Evolutionary conservation across 1,284 basidiomycete species (phyloP).

Genomic region (Wallemia mellicola): DNA sequence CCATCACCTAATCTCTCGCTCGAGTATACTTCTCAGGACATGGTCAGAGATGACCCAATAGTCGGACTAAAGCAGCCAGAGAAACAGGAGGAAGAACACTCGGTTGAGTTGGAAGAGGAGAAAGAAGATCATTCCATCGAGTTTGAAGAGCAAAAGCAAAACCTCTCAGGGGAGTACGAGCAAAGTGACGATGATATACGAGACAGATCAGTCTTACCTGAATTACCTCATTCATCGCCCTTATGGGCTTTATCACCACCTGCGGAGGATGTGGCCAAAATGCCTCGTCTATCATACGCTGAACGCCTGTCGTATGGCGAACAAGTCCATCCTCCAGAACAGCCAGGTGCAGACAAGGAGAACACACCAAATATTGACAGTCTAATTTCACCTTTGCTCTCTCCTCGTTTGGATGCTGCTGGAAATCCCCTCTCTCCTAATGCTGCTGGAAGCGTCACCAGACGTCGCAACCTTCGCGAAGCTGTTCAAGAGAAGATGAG

Average conservation of each 20-base stretch:
- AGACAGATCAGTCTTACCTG: neutral
- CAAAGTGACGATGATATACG: neutral
- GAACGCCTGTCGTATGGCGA: neutral
- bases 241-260: neutral
- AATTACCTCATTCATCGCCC: neutral
- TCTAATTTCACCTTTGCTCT: neutral
- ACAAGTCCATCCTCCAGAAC: neutral
- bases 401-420: neutral
- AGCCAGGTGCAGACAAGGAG: neutral
- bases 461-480: neutral
- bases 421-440: neutral
- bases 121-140: too few relatives aligned
- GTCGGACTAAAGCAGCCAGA: too few relatives aligned
- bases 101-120: neutral
- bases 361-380: neutral
- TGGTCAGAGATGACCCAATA: neutral
- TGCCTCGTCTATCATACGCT: neutral
- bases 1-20: neutral
- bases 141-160: too few relatives aligned
- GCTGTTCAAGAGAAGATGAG: neutral
- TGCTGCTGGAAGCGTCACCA: neutral
- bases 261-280: neutral
- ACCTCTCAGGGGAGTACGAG: too few relatives aligned
- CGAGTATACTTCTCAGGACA: neutral
- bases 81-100: neutral